phyloP scores from a whole-genome alignment of 441 rosid species.

The Metrosideros polymorpha region DNA sequence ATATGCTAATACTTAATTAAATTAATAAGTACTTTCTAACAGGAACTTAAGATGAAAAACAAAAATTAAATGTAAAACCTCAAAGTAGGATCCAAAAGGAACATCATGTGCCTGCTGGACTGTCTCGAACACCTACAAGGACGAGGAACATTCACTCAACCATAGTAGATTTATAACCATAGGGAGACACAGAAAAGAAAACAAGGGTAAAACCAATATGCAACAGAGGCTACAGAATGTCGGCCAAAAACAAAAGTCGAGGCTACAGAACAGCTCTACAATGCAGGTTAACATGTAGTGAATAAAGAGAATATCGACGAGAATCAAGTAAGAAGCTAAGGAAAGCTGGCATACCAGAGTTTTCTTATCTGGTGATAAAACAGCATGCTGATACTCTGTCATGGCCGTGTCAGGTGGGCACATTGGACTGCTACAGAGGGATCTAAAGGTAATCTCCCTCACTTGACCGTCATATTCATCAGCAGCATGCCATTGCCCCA shows the following conservation, averaged over 20 bases:
- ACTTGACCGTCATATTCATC: conserved; percentile 96
- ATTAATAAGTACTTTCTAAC: background rate
- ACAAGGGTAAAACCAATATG: background rate
- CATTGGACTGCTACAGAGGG: conserved; percentile 93
- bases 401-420: conserved; percentile 97
- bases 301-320: background rate
- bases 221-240: background rate
- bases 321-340: background rate
- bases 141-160: background rate
- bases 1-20: background rate
- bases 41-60: background rate
- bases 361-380: conserved; percentile 70
- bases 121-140: conserved; percentile 77
- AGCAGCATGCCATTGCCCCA: conserved; percentile 89
- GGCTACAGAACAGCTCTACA: background rate
- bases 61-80: conserved; percentile 32
- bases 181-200: background rate
- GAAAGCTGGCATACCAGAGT: conserved; percentile 35
- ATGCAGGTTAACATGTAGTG: background rate
- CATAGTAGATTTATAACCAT: background rate
- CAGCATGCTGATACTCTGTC: conserved; percentile 92
- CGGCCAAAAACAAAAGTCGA: background rate
- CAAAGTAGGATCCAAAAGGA: conserved; percentile 96
- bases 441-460: conserved; percentile 85
- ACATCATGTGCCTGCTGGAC: conserved; percentile 97